These are phyloP conservation scores for Aspergillus flavus DNA, from an alignment of 2,329 filamentous ascomycete species.

Conservation along the genomic window DNA sequence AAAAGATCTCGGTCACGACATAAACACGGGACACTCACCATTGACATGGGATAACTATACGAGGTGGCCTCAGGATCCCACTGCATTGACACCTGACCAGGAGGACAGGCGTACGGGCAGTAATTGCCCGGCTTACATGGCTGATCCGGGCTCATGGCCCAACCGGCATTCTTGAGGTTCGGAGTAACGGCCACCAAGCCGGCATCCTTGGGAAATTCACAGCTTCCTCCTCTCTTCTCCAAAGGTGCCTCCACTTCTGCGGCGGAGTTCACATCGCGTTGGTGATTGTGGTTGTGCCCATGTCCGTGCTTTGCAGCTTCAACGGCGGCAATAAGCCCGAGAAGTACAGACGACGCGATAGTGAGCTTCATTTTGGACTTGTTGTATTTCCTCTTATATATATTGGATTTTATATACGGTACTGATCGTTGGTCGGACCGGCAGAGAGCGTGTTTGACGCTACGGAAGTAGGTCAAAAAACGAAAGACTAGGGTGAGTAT, in stretches of 20 bases:
- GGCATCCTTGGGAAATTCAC: slow-evolving; percentile 67
- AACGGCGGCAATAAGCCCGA: slow-evolving; percentile 40
- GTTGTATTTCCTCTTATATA: not conserved
- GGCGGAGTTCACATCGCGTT: slow-evolving; percentile 28
- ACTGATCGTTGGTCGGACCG: not conserved
- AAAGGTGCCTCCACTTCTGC: slow-evolving; percentile 36
- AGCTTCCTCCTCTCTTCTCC: slow-evolving; percentile 59
- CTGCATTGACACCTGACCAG: slow-evolving; percentile 76
- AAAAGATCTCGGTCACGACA: slow-evolving; percentile 4
- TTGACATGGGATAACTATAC: slow-evolving; percentile 71
- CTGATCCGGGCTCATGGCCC: slow-evolving; percentile 78
- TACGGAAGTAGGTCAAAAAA: not conserved
- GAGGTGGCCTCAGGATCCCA: slow-evolving; percentile 71
- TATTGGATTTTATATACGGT: not conserved
- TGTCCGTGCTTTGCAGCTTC: slow-evolving; percentile 41
- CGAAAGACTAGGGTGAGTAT: slow-evolving; percentile 28
- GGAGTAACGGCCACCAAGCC: slow-evolving; percentile 71
- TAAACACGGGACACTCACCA: slow-evolving; percentile 56
- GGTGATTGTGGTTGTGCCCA: slow-evolving; percentile 13
- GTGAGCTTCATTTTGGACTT: slow-evolving; percentile 36
- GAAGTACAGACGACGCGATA: slow-evolving; percentile 36
- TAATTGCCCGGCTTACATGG: slow-evolving; percentile 67
- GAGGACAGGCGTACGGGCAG: slow-evolving; percentile 75
- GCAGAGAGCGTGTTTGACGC: not conserved
- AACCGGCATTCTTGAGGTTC: slow-evolving; percentile 66